Base-by-base conservation (phyloP, 2,329 filamentous ascomycete genomes). In the Alternaria conjuncta region DNA sequence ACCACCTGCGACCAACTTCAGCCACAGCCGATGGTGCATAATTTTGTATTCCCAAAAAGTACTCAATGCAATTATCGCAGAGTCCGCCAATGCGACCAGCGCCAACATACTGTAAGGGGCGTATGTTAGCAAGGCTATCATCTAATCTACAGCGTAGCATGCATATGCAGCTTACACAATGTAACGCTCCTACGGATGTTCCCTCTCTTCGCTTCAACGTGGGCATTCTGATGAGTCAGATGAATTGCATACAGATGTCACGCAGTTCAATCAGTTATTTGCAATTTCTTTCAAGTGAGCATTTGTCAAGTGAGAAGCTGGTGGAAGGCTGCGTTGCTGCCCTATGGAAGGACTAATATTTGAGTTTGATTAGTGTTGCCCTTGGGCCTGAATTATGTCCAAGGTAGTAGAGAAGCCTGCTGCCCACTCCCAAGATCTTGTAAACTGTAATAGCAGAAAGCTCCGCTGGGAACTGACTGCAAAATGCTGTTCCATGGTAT, bases 401-500 rank as follows among this genome's bases (percentile, higher is more conserved):
- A 26, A 41, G 41, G 21, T 25, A 46, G 47, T 59, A 59, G 43
- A 49, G 43, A 60, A 55, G 43, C 57, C 57, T 55, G 57, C 43
- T 59, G 20, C 49, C 47, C 36, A 49, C 28, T 57, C 49, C 20
- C 21, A 41, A 57, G 46, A 47, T 43, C 26, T 13, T 41, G 15
- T 49, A 30, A 60, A 20, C 23, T 26, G 25, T 50, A 55, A 32
- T 47, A 43, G n/a, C 32, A 45, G 41, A 36, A 53, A 45, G 20
- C 41, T 53, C 36, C 20, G 30, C 15, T 57, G 11, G 20, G 45
- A 44, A 50, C 44, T 36, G 28, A 47, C 13, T 59, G 28, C 25
- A 43, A 54, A 66, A 64, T 57, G 63, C 64, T 60, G 47, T 32
- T 21, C 63, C 32, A 32, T 70, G 68, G 64, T 67, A 71, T 70